Conservation (phyloP, 805 yeast genomes). For the Suhomyces sp. region DNA sequence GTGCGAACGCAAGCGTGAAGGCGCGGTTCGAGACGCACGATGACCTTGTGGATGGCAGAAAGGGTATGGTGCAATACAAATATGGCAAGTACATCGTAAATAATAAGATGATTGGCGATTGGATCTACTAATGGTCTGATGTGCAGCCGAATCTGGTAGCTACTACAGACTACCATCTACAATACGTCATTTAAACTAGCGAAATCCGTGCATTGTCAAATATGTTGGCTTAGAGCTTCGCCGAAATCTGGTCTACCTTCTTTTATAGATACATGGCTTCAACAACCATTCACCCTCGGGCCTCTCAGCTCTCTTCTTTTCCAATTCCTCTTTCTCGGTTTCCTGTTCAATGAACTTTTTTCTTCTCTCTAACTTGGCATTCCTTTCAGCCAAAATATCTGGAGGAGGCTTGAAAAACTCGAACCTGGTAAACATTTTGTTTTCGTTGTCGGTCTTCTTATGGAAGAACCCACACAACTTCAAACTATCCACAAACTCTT, state of each 20-base stretch:
- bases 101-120: background rate
- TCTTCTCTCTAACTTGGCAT: constrained; percentile 58
- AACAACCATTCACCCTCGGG: constrained; percentile 88
- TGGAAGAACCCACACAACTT: constrained; percentile 83
- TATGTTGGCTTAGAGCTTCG: background rate
- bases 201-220: background rate
- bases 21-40: background rate
- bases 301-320: constrained; percentile 46
- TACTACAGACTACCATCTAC: background rate
- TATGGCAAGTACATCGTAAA: background rate
- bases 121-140: background rate
- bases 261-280: constrained; percentile 94
- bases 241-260: constrained; percentile 47
- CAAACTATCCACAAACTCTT: constrained; percentile 76
- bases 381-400: constrained; percentile 61
- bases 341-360: constrained; percentile 71
- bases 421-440: constrained; percentile 92
- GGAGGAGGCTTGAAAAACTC: constrained; percentile 87
- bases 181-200: background rate
- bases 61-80: background rate
- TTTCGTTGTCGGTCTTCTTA: constrained; percentile 78
- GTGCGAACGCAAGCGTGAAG: background rate
- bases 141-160: background rate
- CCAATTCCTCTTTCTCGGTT: constrained; percentile 57
- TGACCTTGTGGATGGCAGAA: background rate